Evolutionary conservation across 371 early-diverging fungal genomes (phyloP).

Genomic region (Mucor plumbeus): DNA sequence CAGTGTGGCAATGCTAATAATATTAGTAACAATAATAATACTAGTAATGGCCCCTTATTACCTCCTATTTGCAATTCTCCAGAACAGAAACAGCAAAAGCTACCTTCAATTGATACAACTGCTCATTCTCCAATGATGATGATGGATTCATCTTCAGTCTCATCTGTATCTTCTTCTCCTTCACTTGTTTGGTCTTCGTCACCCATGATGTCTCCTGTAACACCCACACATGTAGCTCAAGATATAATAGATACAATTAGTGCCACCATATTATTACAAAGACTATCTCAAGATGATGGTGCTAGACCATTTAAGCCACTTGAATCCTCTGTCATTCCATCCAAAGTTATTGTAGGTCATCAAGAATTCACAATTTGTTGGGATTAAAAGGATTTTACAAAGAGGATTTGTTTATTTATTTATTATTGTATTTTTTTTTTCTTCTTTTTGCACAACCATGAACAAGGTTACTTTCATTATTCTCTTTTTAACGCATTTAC

Average conservation of each 20-base stretch:
- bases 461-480: too few species aligned
- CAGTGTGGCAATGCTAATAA: not conserved
- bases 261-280: slow-evolving; percentile 57
- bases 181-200: slow-evolving; percentile 6
- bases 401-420: not conserved
- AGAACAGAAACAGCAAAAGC: not conserved
- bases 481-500: not conserved
- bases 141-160: not conserved
- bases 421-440: slow-evolving; percentile 2
- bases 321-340: slow-evolving; percentile 33
- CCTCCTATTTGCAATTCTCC: slow-evolving; percentile 8
- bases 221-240: slow-evolving; percentile 21
- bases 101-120: not conserved
- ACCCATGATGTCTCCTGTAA: slow-evolving; percentile 12
- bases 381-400: slow-evolving; percentile 21
- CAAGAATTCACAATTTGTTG: slow-evolving; percentile 45
- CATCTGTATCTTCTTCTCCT: not conserved
- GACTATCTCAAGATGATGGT: slow-evolving; percentile 64
- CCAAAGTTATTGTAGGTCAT: slow-evolving; percentile 41
- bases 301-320: slow-evolving; percentile 49
- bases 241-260: slow-evolving; percentile 62
- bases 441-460: not conserved
- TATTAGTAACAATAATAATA: not conserved
- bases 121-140: not conserved
- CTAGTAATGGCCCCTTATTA: not conserved